Evolutionary conservation across 805 yeast species (phyloP), one percentile per base, ranked within the genome.

Genomic region (Starmerella stigmatis): DNA sequence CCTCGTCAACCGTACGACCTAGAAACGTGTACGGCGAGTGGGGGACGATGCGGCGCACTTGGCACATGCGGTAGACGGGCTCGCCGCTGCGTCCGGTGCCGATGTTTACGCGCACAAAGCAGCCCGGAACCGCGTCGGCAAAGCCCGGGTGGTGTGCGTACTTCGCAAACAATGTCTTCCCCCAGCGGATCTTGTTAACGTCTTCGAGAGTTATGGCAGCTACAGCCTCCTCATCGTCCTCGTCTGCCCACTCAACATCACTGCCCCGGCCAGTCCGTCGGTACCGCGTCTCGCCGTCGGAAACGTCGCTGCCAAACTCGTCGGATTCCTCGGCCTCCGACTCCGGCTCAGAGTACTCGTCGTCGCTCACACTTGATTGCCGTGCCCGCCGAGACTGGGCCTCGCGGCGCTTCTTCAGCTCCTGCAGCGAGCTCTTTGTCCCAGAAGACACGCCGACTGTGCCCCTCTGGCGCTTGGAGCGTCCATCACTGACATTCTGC

Each of bases 121-220:
- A 78, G 17, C 85, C 94, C 16, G 73, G 69, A 13, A 85, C 74
- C 0, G 74, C 72, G 16, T 75, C 77, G 37, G 74, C 77, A 61
- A 94, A 88, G 27, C 78, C 86, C 11, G 92, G 88, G 63, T 86
- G 79, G 61, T 78, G 86, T 59, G 88, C 76, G 60, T 70, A 85
- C 60, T 80, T 81, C 31, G 79, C 74, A 35, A 86, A 74, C 53
- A 78, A 74, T 7, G 84, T 68, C 60, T 94, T 78, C 15, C 96
- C 94, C 36, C 89, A 74, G 48, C 81, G 72, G 23, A 85, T 69
- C 40, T 73, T 73, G 61, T 86, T 86, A 44, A 86, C 67, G 58
- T 86, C 95, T 17, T 64, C 66, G 8, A 78, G 62, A 1, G 73
- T 69, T 20, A 83, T 78, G 16, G 66, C 52, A 62, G 70, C 52